These are phyloP conservation scores for Alternaria sp. DNA, from an alignment of 2,329 filamentous ascomycete species.

Conservation along the genomic window DNA sequence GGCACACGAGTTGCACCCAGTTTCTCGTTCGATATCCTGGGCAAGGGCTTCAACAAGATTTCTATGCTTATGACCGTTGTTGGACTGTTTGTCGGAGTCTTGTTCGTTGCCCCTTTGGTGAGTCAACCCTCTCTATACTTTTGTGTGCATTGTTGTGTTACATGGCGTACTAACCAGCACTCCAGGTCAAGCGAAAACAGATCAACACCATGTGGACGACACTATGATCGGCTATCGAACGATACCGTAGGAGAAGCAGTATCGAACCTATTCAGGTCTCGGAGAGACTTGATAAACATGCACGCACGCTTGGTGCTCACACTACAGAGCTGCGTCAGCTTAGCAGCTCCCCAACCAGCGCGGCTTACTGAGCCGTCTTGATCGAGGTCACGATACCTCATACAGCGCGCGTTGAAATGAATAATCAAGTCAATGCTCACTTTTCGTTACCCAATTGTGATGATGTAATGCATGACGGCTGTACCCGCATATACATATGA, in stretches of 20 bases:
- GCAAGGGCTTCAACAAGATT: slow-evolving; percentile 90
- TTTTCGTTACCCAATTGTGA: neutral
- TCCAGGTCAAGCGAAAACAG: slow-evolving; percentile 65
- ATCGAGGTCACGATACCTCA: neutral
- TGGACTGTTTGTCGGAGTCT: slow-evolving; percentile 77
- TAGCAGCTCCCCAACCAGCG: neutral
- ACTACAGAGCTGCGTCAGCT: neutral
- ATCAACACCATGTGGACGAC: slow-evolving; percentile 69
- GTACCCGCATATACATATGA: neutral
- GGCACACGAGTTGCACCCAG: slow-evolving; percentile 87
- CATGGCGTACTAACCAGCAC: slow-evolving; percentile 13
- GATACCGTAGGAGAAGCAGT: neutral
- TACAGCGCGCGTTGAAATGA: neutral
- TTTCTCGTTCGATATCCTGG: slow-evolving; percentile 87
- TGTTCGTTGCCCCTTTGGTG: slow-evolving; percentile 84
- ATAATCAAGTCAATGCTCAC: neutral
- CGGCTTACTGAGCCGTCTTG: neutral
- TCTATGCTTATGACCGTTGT: slow-evolving; percentile 83
- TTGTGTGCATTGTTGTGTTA: neutral
- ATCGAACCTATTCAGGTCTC: neutral
- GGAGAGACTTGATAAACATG: neutral
- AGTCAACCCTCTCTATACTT: slow-evolving; percentile 11
- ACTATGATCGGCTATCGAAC: slow-evolving; percentile 30
- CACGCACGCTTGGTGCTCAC: neutral
- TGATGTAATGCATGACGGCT: slow-evolving; percentile 8